phyloP scores from a whole-genome alignment of 1,284 basidiomycete species.

The Rhodotorula mucilaginosa region DNA sequence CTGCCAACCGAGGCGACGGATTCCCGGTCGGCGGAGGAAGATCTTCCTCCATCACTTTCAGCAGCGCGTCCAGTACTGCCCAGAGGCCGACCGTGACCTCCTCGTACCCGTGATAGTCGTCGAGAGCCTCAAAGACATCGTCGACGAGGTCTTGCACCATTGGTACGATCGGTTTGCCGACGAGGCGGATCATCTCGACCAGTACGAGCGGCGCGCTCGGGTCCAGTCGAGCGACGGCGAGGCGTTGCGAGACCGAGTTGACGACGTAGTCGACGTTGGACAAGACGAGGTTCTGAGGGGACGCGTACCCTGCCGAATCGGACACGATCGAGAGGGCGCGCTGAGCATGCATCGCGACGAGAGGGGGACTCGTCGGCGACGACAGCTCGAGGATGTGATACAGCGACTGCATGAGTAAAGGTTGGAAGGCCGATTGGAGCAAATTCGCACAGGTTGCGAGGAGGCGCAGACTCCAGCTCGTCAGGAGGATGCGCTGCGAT shows the following conservation, averaged over 20 bases:
- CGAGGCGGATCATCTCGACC: slow-evolving; percentile 73
- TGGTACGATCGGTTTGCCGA: slow-evolving; percentile 77
- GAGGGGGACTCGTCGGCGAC: slow-evolving; percentile 61
- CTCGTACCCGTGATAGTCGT: slow-evolving; percentile 87
- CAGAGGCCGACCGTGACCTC: slow-evolving; percentile 51
- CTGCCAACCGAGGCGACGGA: not conserved
- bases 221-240: slow-evolving; percentile 73
- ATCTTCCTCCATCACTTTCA: slow-evolving; percentile 62
- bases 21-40: slow-evolving; percentile 31
- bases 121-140: slow-evolving; percentile 88
- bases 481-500: slow-evolving; percentile 56
- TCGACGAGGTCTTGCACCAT: slow-evolving; percentile 87
- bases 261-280: slow-evolving; percentile 93
- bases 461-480: slow-evolving; percentile 65
- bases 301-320: slow-evolving; percentile 71
- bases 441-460: slow-evolving; percentile 68
- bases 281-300: slow-evolving; percentile 75
- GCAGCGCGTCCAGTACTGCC: slow-evolving; percentile 77
- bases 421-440: slow-evolving; percentile 54
- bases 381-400: slow-evolving; percentile 81
- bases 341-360: slow-evolving; percentile 68
- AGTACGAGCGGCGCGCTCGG: slow-evolving; percentile 61
- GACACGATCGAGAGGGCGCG: slow-evolving; percentile 68
- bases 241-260: slow-evolving; percentile 75
- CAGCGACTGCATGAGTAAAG: slow-evolving; percentile 71